Evolutionary conservation across 148 eudicot genomes (phyloP).

Genomic region (Rhododendron griersonianum): DNA sequence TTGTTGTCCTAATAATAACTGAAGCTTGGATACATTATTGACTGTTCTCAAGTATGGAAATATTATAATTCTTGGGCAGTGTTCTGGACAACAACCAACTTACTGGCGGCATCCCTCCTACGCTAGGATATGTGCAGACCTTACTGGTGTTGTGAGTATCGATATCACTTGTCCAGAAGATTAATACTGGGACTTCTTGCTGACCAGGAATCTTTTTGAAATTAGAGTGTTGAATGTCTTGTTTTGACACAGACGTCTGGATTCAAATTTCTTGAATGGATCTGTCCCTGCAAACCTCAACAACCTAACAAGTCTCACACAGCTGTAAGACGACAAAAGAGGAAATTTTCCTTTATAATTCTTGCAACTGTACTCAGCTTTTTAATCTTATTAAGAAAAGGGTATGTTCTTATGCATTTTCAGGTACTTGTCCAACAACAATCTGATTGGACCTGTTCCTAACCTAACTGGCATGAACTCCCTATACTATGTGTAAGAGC

Average conservation of each 20-base stretch:
- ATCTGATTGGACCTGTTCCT: background rate
- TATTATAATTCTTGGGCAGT: constrained; percentile 27
- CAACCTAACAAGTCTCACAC: background rate
- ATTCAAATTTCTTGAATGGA: background rate
- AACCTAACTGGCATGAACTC: background rate
- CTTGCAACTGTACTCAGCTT: background rate
- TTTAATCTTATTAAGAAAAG: background rate
- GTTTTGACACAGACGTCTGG: background rate
- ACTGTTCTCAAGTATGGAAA: background rate
- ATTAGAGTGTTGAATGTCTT: background rate
- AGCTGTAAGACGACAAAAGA: background rate
- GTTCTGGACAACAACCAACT: constrained; percentile 69
- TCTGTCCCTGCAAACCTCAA: background rate
- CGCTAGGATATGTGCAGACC: constrained; percentile 52
- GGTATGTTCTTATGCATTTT: background rate
- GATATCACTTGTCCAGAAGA: background rate
- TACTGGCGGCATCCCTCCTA: constrained; percentile 50
- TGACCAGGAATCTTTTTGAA: background rate
- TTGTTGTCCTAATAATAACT: background rate
- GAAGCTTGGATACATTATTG: background rate
- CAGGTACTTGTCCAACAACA: constrained; percentile 1
- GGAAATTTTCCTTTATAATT: background rate
- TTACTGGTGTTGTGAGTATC: constrained; percentile 67
- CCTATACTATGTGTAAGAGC: background rate
- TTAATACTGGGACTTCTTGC: background rate